phyloP scores from a whole-genome alignment of 2,329 filamentous ascomycete genomes.

The Xylariaceae sp. region DNA sequence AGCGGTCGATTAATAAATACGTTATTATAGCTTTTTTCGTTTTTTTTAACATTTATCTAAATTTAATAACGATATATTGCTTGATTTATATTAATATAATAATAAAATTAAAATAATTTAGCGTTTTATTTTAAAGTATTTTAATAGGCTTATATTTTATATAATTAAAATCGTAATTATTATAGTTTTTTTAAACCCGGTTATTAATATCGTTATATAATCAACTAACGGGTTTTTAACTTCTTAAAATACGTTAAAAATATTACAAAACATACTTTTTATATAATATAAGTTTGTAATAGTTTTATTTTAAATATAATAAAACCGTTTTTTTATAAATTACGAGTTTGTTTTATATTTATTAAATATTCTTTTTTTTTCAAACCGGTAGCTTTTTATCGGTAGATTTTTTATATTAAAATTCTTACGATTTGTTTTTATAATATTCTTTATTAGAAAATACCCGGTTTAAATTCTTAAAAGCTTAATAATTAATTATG shows the following conservation, averaged over 20 bases:
- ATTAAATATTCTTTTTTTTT: not conserved
- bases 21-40: not conserved
- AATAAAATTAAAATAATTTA: not conserved
- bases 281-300: not conserved
- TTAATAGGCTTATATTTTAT: not conserved
- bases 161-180: not conserved
- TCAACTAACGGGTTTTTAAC: not conserved
- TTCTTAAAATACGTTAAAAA: not conserved
- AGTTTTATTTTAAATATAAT: not conserved
- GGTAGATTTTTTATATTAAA: not conserved
- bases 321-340: not conserved
- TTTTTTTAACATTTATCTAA: not conserved
- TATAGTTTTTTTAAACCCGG: not conserved
- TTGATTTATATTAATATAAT: not conserved
- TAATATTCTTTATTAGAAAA: not conserved
- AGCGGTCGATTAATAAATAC: not conserved
- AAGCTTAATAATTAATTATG: not conserved
- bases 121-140: not conserved
- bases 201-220: not conserved
- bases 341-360: not conserved
- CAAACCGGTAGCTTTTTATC: not conserved
- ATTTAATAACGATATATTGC: constrained; percentile 1
- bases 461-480: not conserved
- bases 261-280: not conserved
- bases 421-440: not conserved